phyloP scores from a whole-genome alignment of 225 moss, liverwort and hornwort species.

The Pleurozium schreberi region DNA sequence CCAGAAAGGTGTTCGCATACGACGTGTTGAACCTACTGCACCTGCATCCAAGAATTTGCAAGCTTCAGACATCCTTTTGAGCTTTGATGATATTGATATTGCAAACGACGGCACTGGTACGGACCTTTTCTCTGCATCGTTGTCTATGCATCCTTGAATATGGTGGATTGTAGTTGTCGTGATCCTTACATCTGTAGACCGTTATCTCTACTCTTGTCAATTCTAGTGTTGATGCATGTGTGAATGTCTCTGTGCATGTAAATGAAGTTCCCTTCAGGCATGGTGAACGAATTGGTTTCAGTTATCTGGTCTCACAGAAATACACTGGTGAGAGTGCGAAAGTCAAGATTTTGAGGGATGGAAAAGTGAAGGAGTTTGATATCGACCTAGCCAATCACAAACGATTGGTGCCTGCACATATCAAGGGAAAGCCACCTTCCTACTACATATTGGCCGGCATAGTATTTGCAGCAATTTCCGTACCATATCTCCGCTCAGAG shows the following conservation, averaged over 20 bases:
- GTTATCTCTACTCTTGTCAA: neutral
- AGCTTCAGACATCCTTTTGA: constrained; percentile 86
- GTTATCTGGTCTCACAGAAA: constrained; percentile 98
- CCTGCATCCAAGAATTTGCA: constrained; percentile 79
- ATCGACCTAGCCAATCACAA: constrained; percentile 93
- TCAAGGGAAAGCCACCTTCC: constrained; percentile 94
- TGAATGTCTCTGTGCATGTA: constrained; percentile 37
- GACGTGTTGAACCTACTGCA: constrained; percentile 96
- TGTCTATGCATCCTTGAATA: neutral
- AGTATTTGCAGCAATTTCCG: constrained; percentile 94
- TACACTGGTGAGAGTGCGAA: constrained; percentile 96
- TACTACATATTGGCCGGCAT: constrained; percentile 96
- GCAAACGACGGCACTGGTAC: constrained; percentile 98
- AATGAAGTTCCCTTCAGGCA: constrained; percentile 98
- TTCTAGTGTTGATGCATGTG: constrained; percentile 27
- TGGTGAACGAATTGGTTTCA: constrained; percentile 98
- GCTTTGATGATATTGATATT: constrained; percentile 90
- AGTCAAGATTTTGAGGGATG: constrained; percentile 77
- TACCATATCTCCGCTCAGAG: constrained; percentile 98
- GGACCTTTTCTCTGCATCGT: neutral
- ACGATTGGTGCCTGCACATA: constrained; percentile 92
- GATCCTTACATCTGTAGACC: neutral
- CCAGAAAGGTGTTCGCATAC: constrained; percentile 94
- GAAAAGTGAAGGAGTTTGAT: constrained; percentile 80
- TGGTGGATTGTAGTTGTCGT: neutral